phyloP scores from a whole-genome alignment of 1,139 yeast genomes.

The Scheffersomyces titani region DNA sequence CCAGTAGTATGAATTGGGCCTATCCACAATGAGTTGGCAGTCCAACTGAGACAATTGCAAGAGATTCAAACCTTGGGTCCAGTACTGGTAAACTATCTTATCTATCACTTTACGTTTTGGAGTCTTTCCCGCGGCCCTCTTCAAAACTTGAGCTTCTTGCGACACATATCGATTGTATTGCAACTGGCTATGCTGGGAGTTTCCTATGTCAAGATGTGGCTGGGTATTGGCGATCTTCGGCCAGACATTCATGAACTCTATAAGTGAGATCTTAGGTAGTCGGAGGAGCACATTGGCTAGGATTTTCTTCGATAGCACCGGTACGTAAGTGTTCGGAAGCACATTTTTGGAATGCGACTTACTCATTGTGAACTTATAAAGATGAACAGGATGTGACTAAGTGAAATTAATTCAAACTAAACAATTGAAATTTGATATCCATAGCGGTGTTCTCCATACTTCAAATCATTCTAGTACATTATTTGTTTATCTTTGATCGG shows the following conservation, averaged over 20 bases:
- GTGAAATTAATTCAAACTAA: neutral
- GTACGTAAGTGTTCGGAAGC: conserved; percentile 43
- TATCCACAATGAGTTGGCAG: conserved; percentile 61
- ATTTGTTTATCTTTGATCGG: neutral
- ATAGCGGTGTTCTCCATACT: neutral
- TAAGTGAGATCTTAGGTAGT: conserved; percentile 35
- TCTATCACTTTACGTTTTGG: conserved; percentile 52
- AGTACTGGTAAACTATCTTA: conserved; percentile 52
- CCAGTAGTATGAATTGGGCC: conserved; percentile 58
- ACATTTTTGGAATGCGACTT: conserved; percentile 19
- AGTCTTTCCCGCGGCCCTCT: conserved; percentile 11
- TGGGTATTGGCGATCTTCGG: conserved; percentile 39
- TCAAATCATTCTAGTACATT: conserved; percentile 1
- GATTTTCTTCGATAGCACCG: conserved; percentile 28
- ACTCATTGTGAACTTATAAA: neutral
- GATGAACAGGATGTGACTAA: neutral
- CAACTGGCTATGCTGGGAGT: conserved; percentile 17
- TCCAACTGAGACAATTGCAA: conserved; percentile 75
- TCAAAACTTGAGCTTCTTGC: conserved; percentile 17
- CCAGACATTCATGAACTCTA: conserved; percentile 39
- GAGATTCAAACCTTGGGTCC: conserved; percentile 65
- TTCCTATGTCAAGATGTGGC: conserved; percentile 27
- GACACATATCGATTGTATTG: conserved; percentile 26
- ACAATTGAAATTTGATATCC: no score
- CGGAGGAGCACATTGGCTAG: conserved; percentile 25